phyloP scores from a whole-genome alignment of 179 eudicot species.

The Beta corolliflora region DNA sequence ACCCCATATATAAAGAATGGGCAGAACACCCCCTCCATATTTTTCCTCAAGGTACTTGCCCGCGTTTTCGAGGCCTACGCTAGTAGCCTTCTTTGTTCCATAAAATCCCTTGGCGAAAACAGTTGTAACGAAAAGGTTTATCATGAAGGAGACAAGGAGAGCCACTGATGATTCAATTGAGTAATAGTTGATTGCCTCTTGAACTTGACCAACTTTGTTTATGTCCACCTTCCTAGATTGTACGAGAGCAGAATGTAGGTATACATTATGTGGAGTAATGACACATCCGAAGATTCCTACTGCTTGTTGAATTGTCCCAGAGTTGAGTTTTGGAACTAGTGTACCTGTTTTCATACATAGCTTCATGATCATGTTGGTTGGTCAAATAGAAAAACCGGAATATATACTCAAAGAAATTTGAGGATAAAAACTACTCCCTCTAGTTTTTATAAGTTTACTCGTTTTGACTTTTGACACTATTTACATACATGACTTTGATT shows the following conservation, averaged over 20 bases:
- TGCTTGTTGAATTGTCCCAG: slow-evolving; percentile 58
- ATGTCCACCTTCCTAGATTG: slow-evolving; percentile 66
- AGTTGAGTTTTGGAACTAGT: slow-evolving; percentile 56
- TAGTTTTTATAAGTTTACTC: no score
- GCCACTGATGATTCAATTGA: slow-evolving; percentile 62
- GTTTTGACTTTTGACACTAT: no score
- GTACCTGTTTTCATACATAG: slow-evolving; percentile 40
- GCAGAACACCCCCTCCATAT: slow-evolving; percentile 67
- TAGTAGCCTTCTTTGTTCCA: slow-evolving; percentile 48
- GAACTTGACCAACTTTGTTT: slow-evolving; percentile 49
- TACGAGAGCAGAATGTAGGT: slow-evolving; percentile 66
- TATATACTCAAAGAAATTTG: no score
- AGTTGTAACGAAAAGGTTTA: slow-evolving; percentile 63
- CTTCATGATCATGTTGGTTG: not conserved
- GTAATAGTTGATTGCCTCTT: slow-evolving; percentile 70
- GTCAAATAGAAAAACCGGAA: no score
- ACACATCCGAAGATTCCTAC: slow-evolving; percentile 81
- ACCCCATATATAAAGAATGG: slow-evolving; percentile 74
- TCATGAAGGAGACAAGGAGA: slow-evolving; percentile 55
- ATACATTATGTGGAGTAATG: slow-evolving; percentile 74
- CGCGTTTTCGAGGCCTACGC: slow-evolving; percentile 68
- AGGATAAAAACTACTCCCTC: no score
- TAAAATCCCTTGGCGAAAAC: slow-evolving; percentile 78
- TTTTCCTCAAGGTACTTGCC: slow-evolving; percentile 64
- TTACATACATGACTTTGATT: no score